Evolutionary conservation across 768 basidiomycete genomes (phyloP).

Genomic region (Panus rudis): DNA sequence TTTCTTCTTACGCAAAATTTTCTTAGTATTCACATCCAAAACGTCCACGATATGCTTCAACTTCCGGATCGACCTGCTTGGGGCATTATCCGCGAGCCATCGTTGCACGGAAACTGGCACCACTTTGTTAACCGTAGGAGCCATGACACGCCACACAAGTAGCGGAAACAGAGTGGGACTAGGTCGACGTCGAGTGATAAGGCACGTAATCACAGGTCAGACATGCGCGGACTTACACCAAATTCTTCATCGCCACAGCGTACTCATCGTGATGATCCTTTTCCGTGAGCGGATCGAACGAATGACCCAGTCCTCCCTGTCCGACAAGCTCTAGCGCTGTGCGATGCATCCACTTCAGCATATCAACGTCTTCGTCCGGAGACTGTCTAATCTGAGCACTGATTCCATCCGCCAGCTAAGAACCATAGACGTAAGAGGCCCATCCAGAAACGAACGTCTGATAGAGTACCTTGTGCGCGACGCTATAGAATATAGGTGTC

Average conservation of each 20-base stretch:
- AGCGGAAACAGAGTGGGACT: slow-evolving; percentile 43
- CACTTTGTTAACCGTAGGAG: neutral
- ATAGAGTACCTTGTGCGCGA: slow-evolving; percentile 9
- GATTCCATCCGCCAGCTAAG: slow-evolving; percentile 14
- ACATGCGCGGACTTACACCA: neutral
- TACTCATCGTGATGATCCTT: slow-evolving; percentile 17
- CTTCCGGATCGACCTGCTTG: slow-evolving; percentile 6
- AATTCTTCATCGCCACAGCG: slow-evolving; percentile 2
- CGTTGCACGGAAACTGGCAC: neutral
- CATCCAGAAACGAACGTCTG: too few species aligned
- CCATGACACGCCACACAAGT: slow-evolving; percentile 10
- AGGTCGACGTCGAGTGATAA: neutral
- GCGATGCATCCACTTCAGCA: slow-evolving; percentile 20
- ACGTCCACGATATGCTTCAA: slow-evolving; percentile 8
- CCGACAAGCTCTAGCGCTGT: slow-evolving; percentile 22
- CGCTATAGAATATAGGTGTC: slow-evolving; percentile 13
- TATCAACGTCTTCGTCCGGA: slow-evolving; percentile 15
- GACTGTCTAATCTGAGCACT: slow-evolving; percentile 6
- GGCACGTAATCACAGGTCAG: neutral
- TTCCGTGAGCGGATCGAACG: slow-evolving; percentile 18
- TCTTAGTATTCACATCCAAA: slow-evolving; percentile 5
- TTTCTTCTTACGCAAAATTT: slow-evolving; percentile 15
- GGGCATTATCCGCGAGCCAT: slow-evolving; percentile 5
- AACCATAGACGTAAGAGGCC: too few species aligned
- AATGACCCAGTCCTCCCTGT: slow-evolving; percentile 20